Conservation (phyloP, 305 asterid species). For the Ilex paraguariensis region DNA sequence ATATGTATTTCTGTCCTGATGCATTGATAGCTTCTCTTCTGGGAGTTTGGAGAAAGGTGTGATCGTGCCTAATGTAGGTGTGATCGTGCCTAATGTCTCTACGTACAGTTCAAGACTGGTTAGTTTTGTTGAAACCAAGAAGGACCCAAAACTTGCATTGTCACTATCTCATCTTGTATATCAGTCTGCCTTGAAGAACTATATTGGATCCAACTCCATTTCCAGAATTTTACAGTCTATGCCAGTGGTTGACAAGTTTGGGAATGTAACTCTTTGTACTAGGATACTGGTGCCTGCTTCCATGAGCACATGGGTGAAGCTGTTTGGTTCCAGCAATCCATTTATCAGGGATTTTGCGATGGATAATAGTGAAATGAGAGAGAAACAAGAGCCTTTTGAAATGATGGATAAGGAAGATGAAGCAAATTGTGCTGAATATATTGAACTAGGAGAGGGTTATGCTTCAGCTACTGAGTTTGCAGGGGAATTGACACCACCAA, state of each 20-base stretch:
- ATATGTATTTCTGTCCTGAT: background rate
- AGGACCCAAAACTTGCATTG: background rate
- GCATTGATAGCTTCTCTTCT: background rate
- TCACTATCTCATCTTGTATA: background rate
- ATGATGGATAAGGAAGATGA: background rate
- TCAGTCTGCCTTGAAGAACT: background rate
- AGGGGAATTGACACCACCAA: background rate
- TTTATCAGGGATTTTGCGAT: background rate
- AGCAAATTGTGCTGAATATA: background rate
- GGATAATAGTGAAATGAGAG: background rate
- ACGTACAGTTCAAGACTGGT: background rate
- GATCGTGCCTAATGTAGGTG: background rate
- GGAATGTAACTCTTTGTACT: no score
- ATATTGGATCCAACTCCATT: background rate
- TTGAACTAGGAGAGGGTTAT: background rate
- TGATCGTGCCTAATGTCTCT: background rate
- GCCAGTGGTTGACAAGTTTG: background rate
- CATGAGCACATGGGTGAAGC: no score
- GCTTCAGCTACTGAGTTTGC: background rate
- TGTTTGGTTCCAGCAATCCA: no score
- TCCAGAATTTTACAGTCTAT: background rate
- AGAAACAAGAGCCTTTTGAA: background rate
- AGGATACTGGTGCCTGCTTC: no score
- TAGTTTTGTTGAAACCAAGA: background rate
- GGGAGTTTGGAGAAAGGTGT: background rate